phyloP scores from a whole-genome alignment of 139 green algal genomes.

The Tetradesmus obliquus region DNA sequence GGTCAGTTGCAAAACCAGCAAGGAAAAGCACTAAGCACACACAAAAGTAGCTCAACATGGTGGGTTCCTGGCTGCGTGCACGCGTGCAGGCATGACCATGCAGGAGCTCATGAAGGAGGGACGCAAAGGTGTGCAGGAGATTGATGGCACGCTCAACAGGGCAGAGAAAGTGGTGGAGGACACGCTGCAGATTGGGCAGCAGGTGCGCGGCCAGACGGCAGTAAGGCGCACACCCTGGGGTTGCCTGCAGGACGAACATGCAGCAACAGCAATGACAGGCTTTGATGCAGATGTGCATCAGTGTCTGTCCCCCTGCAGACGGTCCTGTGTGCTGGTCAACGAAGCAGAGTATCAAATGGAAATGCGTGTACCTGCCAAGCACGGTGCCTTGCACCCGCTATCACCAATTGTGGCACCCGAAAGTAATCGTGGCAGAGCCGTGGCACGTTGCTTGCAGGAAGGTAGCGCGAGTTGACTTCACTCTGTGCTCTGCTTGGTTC shows the following conservation, averaged over 20 bases:
- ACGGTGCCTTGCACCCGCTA: too few species aligned
- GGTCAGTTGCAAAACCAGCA: too few species aligned
- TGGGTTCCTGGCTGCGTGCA: not conserved
- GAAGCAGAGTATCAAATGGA: too few species aligned
- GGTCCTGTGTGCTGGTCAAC: too few species aligned
- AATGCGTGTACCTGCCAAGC: too few species aligned
- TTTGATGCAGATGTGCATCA: too few species aligned
- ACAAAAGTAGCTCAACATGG: too few species aligned
- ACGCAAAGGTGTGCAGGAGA: constrained; percentile 80
- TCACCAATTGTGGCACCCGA: too few species aligned
- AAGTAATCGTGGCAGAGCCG: too few species aligned
- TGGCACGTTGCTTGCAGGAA: too few species aligned
- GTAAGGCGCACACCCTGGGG: not conserved
- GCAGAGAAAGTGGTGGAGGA: constrained; percentile 81
- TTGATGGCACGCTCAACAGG: constrained; percentile 71
- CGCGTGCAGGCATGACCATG: constrained; percentile 77
- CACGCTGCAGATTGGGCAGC: constrained; percentile 81
- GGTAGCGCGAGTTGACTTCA: not conserved
- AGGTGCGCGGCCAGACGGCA: constrained; percentile 43
- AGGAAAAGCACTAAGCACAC: too few species aligned
- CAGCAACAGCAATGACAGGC: not conserved
- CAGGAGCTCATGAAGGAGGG: constrained; percentile 83
- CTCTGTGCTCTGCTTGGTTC: not conserved
- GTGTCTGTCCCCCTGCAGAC: too few species aligned
- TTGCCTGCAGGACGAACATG: not conserved